Evolutionary conservation across 139 green algal species (phyloP), one percentile per base, ranked within the genome.

Genomic region (Klebsormidium nitens): DNA sequence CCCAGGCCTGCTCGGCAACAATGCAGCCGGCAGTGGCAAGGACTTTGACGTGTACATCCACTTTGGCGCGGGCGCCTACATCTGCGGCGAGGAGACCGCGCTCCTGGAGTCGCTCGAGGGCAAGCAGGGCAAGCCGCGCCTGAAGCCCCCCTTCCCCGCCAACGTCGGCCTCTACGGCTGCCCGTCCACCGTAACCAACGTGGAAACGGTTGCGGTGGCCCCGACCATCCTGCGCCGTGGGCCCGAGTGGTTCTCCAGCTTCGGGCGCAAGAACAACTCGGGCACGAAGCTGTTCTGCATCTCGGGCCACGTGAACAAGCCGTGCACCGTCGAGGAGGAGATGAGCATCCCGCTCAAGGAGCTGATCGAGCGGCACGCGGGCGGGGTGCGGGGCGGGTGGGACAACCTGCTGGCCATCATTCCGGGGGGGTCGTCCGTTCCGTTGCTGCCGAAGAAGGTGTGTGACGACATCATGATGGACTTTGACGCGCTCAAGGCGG

Each of bases 241-340:
- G 29, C 89, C 93, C 11, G 88, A 95, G 57, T 98, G 93, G 93
- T 98, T 97, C 70, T 71, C 87, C 5, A 82, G 67, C 49, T 95
- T 98, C 79, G 93, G 93, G 1, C 89, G 93, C 70, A 94, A 95
- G 79, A 96, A 96, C 88, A 98, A 98, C 83, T 73, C 84, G 19
- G 93, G 93, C 75, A 98, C 93, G 64, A 98, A 98, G 86, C 91
- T 98, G 28, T 98, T 93, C 82, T 96, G 91, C 87, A 99, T 99
- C 83, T 90, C 77, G 19, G 94, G 94, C 26, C 94, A 99, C 78
- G 94, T 99, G 37, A 99, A 99, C 87, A 85, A 88, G 71, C 94
- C 94, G 1, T 91, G 87, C 77, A 99, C 94, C 2, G 93, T 99
- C 36, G 94, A 99, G 84, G 94, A 99, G 85, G 94, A 99, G 86